phyloP scores from a whole-genome alignment of 352 stramenopile genomes.

The Globisporangium nagaii region DNA sequence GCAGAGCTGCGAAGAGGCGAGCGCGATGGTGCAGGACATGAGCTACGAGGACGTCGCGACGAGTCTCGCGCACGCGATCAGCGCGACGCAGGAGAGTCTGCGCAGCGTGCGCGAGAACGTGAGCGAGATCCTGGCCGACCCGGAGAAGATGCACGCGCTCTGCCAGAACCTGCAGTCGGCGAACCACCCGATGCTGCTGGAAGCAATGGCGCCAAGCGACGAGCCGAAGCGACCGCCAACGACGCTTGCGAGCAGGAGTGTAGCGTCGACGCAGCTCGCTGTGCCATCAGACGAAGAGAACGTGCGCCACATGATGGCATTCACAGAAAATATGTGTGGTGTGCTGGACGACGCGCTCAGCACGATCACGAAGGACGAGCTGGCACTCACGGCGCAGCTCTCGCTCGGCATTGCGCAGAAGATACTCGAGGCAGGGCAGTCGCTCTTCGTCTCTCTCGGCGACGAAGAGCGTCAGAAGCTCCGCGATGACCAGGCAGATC shows the following conservation, averaged over 20 bases:
- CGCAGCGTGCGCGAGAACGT: conserved; percentile 51
- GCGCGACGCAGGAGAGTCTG: conserved; percentile 58
- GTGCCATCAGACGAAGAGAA: conserved; percentile 51
- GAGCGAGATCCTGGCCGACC: conserved; percentile 52
- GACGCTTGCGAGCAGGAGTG: neutral
- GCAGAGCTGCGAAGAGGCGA: conserved; percentile 58
- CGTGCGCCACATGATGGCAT: conserved; percentile 66
- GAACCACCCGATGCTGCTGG: conserved; percentile 35
- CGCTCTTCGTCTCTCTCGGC: conserved; percentile 65
- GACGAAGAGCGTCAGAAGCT: conserved; percentile 51
- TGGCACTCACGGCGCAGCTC: conserved; percentile 57
- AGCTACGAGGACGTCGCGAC: conserved; percentile 46
- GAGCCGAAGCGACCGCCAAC: neutral
- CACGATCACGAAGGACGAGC: conserved; percentile 71
- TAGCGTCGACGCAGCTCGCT: conserved; percentile 11
- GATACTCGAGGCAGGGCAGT: conserved; percentile 57
- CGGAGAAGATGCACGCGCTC: conserved; percentile 51
- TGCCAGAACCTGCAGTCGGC: conserved; percentile 47
- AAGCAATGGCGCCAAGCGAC: neutral
- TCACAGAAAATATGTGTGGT: conserved; percentile 69
- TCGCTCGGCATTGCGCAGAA: conserved; percentile 73
- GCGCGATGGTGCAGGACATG: conserved; percentile 41
- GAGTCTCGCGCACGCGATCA: conserved; percentile 45
- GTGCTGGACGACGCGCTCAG: conserved; percentile 69
- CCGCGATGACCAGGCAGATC: conserved; percentile 30